phyloP scores from a whole-genome alignment of 306 rosid genomes.

The Elaeagnus macrophylla region DNA sequence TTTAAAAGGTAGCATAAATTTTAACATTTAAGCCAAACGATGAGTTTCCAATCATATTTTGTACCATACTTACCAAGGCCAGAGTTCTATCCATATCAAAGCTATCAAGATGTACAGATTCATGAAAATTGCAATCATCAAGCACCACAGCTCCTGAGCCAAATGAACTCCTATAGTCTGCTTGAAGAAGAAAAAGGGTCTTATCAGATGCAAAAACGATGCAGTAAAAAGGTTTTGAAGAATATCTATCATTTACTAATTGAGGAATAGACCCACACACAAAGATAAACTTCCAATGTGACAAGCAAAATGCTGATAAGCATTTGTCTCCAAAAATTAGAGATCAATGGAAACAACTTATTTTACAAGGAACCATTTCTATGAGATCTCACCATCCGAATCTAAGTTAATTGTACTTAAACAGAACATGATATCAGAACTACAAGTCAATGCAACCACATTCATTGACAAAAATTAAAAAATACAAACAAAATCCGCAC shows the following conservation, averaged over 20 bases:
- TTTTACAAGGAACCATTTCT: conserved; percentile 1
- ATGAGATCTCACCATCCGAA: conserved; percentile 9
- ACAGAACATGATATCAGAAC: background rate
- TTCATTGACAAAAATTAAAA: too few relatives aligned
- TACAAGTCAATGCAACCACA: too few relatives aligned
- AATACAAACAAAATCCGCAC: too few relatives aligned
- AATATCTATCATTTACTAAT: background rate
- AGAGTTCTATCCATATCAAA: conserved; percentile 64
- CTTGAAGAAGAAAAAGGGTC: conserved; percentile 18
- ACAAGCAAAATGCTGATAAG: background rate
- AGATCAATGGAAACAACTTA: conserved; percentile 10
- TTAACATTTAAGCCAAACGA: background rate
- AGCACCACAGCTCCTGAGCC: conserved; percentile 65
- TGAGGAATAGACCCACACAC: too few relatives aligned
- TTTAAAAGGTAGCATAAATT: conserved; percentile 11
- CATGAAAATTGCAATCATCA: conserved; percentile 89
- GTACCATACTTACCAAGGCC: conserved; percentile 47
- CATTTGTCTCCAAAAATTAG: conserved; percentile 2
- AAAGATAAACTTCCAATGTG: conserved; percentile 5
- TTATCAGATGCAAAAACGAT: conserved; percentile 10
- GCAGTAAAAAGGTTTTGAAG: conserved; percentile 9
- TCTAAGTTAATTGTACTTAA: background rate
- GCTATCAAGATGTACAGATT: conserved; percentile 77
- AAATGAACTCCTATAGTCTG: conserved; percentile 60
- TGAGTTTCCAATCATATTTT: background rate